These are phyloP conservation scores for Penicillium sp. DNA, from an alignment of 2,329 filamentous ascomycete genomes.

Conservation along the genomic window DNA sequence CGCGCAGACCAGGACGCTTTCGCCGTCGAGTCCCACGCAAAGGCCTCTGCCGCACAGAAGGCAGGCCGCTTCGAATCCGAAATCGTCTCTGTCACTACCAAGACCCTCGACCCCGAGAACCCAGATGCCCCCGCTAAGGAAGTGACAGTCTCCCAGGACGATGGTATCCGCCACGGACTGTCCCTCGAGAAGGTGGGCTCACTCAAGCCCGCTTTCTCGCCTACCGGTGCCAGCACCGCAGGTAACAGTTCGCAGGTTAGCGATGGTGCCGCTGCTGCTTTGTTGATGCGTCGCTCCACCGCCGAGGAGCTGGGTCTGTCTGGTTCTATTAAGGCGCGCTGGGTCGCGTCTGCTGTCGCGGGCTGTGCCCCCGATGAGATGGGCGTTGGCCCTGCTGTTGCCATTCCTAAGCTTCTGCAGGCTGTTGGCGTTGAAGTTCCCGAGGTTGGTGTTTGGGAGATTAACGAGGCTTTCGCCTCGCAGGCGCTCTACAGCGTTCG, in stretches of 20 bases:
- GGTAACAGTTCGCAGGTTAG: conserved; percentile 84
- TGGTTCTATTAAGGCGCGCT: conserved; percentile 73
- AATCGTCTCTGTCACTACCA: conserved; percentile 76
- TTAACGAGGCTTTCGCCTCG: conserved; percentile 77
- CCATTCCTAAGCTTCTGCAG: conserved; percentile 77
- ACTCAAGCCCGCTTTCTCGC: conserved; percentile 82
- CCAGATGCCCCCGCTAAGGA: conserved; percentile 56
- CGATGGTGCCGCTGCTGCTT: conserved; percentile 79
- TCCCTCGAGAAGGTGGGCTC: conserved; percentile 69
- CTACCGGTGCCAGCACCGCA: conserved; percentile 74
- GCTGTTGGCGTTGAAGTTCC: conserved; percentile 64
- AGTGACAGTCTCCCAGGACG: conserved; percentile 73
- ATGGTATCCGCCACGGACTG: conserved; percentile 73
- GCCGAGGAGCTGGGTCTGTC: conserved; percentile 71
- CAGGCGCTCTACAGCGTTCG: conserved; percentile 70
- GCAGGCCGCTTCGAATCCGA: conserved; percentile 72
- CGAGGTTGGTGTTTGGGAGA: conserved; percentile 85
- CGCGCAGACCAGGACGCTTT: conserved; percentile 80
- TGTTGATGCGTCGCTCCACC: conserved; percentile 82
- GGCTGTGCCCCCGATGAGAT: conserved; percentile 90
- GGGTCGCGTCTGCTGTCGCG: conserved; percentile 71
- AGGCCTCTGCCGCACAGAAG: conserved; percentile 69
- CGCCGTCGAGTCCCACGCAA: conserved; percentile 70
- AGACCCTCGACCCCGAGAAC: conserved; percentile 64
- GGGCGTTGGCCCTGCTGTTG: conserved; percentile 84